Conservation (phyloP, 306 rosid genomes). For the Rubus idaeus region DNA sequence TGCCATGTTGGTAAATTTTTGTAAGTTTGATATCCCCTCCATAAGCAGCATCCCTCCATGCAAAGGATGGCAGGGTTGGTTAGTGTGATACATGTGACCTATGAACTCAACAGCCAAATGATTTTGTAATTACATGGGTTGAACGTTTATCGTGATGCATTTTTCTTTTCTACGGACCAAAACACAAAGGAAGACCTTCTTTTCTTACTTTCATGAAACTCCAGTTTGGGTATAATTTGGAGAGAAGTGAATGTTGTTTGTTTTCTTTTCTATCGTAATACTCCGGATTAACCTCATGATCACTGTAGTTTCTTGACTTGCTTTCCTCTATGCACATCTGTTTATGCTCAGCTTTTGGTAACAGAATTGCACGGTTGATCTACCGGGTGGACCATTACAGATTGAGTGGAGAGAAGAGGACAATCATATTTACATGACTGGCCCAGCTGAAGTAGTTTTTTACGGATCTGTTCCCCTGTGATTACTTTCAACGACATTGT, state of each 20-base stretch:
- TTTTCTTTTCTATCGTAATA: neutral
- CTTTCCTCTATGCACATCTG: neutral
- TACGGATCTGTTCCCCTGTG: conserved; percentile 70
- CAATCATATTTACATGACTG: conserved; percentile 85
- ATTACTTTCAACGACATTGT: conserved; percentile 17
- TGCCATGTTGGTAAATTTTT: too few species aligned
- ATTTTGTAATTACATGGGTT: neutral
- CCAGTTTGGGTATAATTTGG: neutral
- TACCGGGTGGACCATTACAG: conserved; percentile 94
- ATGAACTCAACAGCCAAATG: neutral
- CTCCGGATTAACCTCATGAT: neutral
- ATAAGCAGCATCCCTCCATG: neutral
- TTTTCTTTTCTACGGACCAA: neutral
- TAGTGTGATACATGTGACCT: neutral
- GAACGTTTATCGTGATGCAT: too few species aligned
- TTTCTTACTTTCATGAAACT: neutral
- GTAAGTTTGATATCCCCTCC: neutral
- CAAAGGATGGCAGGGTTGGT: neutral
- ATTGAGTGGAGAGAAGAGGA: conserved; percentile 90
- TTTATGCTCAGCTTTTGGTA: conserved; percentile 1
- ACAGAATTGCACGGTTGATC: conserved; percentile 86
- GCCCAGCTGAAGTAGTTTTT: conserved; percentile 77
- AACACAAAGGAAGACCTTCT: too few species aligned
- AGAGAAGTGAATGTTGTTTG: neutral
- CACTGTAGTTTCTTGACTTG: neutral